Evolutionary conservation across 305 asterid species (phyloP), one percentile per base, ranked within the genome.

Genomic region (Fraxinus dipetala): DNA sequence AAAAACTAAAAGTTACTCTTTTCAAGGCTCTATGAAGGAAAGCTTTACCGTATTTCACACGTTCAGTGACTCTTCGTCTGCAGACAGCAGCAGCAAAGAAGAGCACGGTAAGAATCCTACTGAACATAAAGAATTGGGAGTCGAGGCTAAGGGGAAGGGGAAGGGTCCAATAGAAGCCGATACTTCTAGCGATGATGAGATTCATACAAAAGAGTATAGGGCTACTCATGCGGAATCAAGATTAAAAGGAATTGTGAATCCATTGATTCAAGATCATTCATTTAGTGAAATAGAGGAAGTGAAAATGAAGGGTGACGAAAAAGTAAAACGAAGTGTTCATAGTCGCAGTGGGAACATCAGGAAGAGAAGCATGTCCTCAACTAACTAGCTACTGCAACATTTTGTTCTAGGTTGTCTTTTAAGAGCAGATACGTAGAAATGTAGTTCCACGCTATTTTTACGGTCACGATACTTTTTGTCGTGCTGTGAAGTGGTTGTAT

Each of bases 31-130:
- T 48, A 88, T 78, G 85, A 90, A 87, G 82, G 98, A 89, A 86
- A 94, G 87, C 56, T 89, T 91, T 35, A 87, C 97, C 0, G 80
- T 90, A 85, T 91, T 91, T 81, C 95, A 90, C 84, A 82, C 92
- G 10, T 79, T 83, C 28, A 89, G 92, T 26, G 89, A 84, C 34
- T 85, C 74, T 74, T 79, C 85, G 1, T 84, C 87, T n/a, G 89
- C 83, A 22, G 84, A 78, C 74, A 84, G 87, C 80, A 88, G 88
- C 83, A 69, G 85, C 40, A 82, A 79, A 16, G 87, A 82, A 38
- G 79, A 70, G 11, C 74, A 70, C 3, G 77, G 85, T 6, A 78
- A 67, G 24, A 83, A 78, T 77, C 31, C 67, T 14, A 48, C 69
- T 14, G 86, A 84, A 59, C 83, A 85, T 8, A 84, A 85, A 6